phyloP scores from a whole-genome alignment of 805 yeast genomes.

The Yarrowia sp. region DNA sequence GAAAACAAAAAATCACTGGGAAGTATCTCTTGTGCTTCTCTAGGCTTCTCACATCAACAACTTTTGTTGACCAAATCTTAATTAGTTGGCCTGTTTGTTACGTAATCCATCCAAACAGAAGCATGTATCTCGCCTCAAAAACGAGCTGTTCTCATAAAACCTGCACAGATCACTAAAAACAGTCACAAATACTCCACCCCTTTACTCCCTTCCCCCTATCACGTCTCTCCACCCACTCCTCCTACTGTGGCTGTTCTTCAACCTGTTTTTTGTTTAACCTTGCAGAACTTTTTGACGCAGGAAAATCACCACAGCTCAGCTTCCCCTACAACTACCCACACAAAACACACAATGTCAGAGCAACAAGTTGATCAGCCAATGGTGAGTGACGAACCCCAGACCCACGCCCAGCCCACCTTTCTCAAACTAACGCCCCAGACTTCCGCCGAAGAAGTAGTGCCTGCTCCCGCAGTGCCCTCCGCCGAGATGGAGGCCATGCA shows the following conservation, averaged over 20 bases:
- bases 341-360: not conserved
- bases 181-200: no score
- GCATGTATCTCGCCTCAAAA: no score
- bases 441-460: not conserved
- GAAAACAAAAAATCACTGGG: no score
- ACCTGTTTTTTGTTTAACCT: not conserved
- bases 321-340: not conserved
- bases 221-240: not conserved
- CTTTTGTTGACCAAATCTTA: no score
- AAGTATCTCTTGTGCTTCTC: no score
- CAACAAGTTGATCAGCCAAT: constrained; percentile 21
- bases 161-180: no score
- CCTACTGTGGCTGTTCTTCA: not conserved
- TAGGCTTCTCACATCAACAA: no score
- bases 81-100: no score
- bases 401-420: constrained; percentile 1
- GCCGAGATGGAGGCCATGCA: constrained; percentile 40
- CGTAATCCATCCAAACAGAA: no score
- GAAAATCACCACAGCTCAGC: not conserved
- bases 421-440: constrained; percentile 24
- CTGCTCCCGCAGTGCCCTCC: not conserved
- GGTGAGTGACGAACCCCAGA: constrained; percentile 8
- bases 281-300: constrained; percentile 8
- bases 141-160: no score
- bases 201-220: no score